Base-by-base conservation (phyloP, 345 rosid species). In the Melaleuca alternifolia region DNA sequence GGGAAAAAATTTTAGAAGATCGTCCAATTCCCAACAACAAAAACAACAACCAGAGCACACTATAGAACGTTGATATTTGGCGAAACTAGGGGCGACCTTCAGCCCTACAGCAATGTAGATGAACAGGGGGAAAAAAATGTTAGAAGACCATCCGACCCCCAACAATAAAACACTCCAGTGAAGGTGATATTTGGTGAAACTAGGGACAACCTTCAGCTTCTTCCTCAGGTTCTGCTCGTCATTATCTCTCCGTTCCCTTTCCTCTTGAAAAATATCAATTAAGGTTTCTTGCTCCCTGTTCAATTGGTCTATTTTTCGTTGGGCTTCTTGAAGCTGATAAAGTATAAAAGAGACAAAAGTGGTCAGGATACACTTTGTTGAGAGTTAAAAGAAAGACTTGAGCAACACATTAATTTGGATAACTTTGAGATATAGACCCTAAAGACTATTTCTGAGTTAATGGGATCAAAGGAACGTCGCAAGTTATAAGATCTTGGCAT, bases 261-360 rank as follows among this genome's bases (percentile, higher is more conserved):
- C 98, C 93, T 97, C 98, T 2, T 95, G 84, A 90, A 97, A 93
- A 37, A 96, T 90, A 46, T 92, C 91, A 57, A 94, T 89, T 24
- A 97, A 90, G 86, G 89, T 93, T 87, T 94, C 96, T 88, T 94
- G 96, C 90, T 96, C 99, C 88, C 88, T 91, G 88, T 87, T 92
- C 95, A 94, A 51, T 84, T 92, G 92, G 46, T 95, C 98, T 50
- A 94, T 85, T 86, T 90, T 94, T 24, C 85, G 54, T 62, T 88
- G 90, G 30, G 94, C 92, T 86, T 83, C 88, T 85, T 90, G 56
- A 65, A 96, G 91, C 99, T 97, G 89, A 57, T 85, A 41, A 26
- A 57, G 83, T 50, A 87, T 37, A 6, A 54, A 23, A 54, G 20
- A 14, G 33, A 41, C 5, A 11, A 52, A 51, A 52, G 57, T 10